These are phyloP conservation scores for Penicillium sp. DNA, from an alignment of 2,329 filamentous ascomycete genomes.

Conservation along the genomic window DNA sequence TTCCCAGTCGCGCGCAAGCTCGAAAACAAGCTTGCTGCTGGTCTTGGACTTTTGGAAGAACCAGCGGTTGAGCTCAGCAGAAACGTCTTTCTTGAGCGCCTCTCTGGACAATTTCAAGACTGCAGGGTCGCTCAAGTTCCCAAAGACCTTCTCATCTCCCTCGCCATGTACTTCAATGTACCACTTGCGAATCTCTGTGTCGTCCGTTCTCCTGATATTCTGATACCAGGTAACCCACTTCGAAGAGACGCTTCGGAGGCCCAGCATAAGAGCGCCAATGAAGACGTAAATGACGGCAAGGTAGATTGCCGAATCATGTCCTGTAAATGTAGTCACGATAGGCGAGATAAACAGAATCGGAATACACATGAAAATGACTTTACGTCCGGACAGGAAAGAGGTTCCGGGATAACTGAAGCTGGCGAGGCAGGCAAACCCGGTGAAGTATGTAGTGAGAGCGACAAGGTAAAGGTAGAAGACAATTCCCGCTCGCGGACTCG, in stretches of 20 bases:
- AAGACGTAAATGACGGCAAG: slow-evolving; percentile 60
- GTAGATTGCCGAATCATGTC: slow-evolving; percentile 62
- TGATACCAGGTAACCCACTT: slow-evolving; percentile 64
- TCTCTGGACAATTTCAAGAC: slow-evolving; percentile 54
- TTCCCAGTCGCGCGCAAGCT: slow-evolving; percentile 58
- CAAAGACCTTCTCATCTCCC: slow-evolving; percentile 46
- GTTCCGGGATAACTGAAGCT: slow-evolving; percentile 60
- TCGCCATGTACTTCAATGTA: slow-evolving; percentile 41
- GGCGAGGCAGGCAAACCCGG: slow-evolving; percentile 59
- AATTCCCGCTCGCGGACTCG: slow-evolving; percentile 53
- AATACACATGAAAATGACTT: slow-evolving; percentile 59
- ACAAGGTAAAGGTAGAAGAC: slow-evolving; percentile 66
- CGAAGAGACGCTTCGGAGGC: slow-evolving; percentile 59
- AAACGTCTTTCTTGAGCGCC: slow-evolving; percentile 52
- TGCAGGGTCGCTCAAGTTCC: slow-evolving; percentile 54
- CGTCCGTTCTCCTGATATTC: slow-evolving; percentile 45
- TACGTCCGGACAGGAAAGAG: slow-evolving; percentile 62
- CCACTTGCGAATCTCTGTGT: slow-evolving; percentile 47
- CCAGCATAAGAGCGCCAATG: slow-evolving; percentile 56
- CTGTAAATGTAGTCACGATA: slow-evolving; percentile 58
- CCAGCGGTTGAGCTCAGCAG: slow-evolving; percentile 49
- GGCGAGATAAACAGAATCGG: slow-evolving; percentile 63
- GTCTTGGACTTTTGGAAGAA: slow-evolving; percentile 50
- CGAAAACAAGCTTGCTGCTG: slow-evolving; percentile 52
- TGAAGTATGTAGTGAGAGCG: slow-evolving; percentile 63